Evolutionary conservation across 2,329 filamentous ascomycete species (phyloP), one percentile per base, ranked within the genome.

Genomic region (Fusarium pseudonygamai): DNA sequence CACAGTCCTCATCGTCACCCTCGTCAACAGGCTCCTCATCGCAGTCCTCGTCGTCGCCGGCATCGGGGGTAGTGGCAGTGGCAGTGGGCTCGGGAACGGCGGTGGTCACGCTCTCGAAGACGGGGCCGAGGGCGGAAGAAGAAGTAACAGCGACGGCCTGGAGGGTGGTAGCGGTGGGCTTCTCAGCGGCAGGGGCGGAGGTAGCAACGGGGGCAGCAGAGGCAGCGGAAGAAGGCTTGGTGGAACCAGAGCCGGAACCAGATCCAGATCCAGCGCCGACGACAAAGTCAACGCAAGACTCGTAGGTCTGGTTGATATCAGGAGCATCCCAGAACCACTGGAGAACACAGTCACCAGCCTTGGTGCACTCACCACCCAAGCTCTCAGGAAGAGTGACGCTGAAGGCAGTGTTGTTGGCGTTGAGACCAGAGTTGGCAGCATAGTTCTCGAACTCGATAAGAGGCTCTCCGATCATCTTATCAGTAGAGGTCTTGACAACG

Each of bases 271-370:
- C 65, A 20, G 69, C 52, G 26, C 42, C 63, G 24, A 80, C 72
- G 34, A 77, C 77, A 56, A 92, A 91, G 77, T 92, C 90, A 58
- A 91, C 82, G 80, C 90, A 92, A 56, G 86, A 85, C 82, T 90
- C 87, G 78, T 92, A 92, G 16, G 89, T 91, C 84, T 92, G 90
- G 65, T 87, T 76, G 69, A 88, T 86, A 61, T 81, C 82, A 22
- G 80, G 78, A 8, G 88, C 88, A 68, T 89, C 84, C 89, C 89
- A 91, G 80, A 84, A 90, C 88, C 89, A 91, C 80, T 91, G 89
- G 50, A 91, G 83, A 7, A 87, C 87, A 57, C 83, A 84, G 67
- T 83, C 80, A 46, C 88, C 88, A 26, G 85, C 83, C 16, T 79
- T 84, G 42, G 84, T 79, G 78, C 88, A 90, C 57, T 87, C 75